Evolutionary conservation across 148 eudicot species (phyloP), one percentile per base, ranked within the genome.

Genomic region (Suaeda aralocaspica): DNA sequence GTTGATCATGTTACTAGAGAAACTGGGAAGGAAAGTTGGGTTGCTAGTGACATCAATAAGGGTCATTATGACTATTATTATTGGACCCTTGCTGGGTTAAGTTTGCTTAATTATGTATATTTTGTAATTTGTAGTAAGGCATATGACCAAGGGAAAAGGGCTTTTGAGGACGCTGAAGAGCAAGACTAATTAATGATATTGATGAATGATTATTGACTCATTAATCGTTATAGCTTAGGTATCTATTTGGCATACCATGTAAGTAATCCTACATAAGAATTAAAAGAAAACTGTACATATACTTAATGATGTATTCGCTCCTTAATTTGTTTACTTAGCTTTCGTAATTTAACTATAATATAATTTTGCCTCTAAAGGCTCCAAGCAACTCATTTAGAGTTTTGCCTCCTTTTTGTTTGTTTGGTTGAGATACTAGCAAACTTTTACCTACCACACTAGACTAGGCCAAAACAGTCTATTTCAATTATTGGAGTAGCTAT

Each of bases 1-100:
- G 62, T 72, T 7, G 63, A 72, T 21, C 18, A 50, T 26, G 44
- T 67, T 10, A 84, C 82, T 3, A 73, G 21, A 76, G 24, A 21
- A 53, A 30, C 48, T 45, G 78, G 82, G 30, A 64, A 67, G 19
- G 72, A 65, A 60, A 76, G 87, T 57, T 84, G 87, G 87, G 76
- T 84, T 5, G 73, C 84, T 2, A 76, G 75, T 22, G 74, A 84
- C 36, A 48, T 77, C 22, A 81, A 84, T 36, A 56, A 73, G 55
- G 82, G 84, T 56, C 84, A 79, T 44, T 81, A 78, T 57, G 87
- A 84, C 31, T 73, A 75, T 64, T 84, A 84, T 34, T 81, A 57
- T 53, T 78, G 82, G 78, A 55, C 76, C 18, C 84, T 84, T 30
- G 81, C 80, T 3, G 44, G 34, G 19, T 42, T 82, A 26, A 75